Conservation (phyloP, 1,139 yeast species). For the Pichia norvegensis region DNA sequence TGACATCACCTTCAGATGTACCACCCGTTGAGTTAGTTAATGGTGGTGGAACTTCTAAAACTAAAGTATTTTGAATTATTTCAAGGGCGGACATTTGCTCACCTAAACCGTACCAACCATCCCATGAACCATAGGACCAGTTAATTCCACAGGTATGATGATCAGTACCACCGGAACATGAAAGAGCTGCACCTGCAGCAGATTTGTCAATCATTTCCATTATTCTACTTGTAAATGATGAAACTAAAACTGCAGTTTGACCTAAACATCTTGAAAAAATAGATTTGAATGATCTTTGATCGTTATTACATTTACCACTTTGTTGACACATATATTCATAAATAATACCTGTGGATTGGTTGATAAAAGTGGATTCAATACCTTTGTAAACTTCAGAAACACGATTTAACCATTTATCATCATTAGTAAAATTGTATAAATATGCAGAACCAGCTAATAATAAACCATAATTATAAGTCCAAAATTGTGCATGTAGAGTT, state of each 20-base stretch:
- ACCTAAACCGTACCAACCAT: slow-evolving; percentile 48
- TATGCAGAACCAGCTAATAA: slow-evolving; percentile 66
- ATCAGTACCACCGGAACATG: slow-evolving; percentile 54
- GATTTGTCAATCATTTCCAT: slow-evolving; percentile 38
- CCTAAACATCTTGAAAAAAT: slow-evolving; percentile 63
- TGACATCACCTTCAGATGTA: slow-evolving; percentile 34
- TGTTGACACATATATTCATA: slow-evolving; percentile 68
- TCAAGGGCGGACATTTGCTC: slow-evolving; percentile 56
- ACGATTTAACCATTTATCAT: slow-evolving; percentile 45
- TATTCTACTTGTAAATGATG: slow-evolving; percentile 39
- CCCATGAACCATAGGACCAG: slow-evolving; percentile 45
- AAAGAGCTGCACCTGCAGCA: slow-evolving; percentile 48
- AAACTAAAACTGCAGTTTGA: slow-evolving; percentile 48
- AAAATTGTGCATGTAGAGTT: slow-evolving; percentile 43
- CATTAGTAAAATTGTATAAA: slow-evolving; percentile 54
- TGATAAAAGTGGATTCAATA: slow-evolving; percentile 38
- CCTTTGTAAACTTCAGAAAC: slow-evolving; percentile 45
- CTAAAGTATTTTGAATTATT: slow-evolving; percentile 38
- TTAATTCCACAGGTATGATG: slow-evolving; percentile 52
- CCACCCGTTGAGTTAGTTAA: slow-evolving; percentile 47
- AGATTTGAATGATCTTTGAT: slow-evolving; percentile 74
- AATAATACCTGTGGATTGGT: slow-evolving; percentile 37
- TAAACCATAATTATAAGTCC: slow-evolving; percentile 81
- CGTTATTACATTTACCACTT: slow-evolving; percentile 52
- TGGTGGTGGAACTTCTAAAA: slow-evolving; percentile 44